phyloP scores from a whole-genome alignment of 306 rosid genomes.

The Cotoneaster glaucophyllus region DNA sequence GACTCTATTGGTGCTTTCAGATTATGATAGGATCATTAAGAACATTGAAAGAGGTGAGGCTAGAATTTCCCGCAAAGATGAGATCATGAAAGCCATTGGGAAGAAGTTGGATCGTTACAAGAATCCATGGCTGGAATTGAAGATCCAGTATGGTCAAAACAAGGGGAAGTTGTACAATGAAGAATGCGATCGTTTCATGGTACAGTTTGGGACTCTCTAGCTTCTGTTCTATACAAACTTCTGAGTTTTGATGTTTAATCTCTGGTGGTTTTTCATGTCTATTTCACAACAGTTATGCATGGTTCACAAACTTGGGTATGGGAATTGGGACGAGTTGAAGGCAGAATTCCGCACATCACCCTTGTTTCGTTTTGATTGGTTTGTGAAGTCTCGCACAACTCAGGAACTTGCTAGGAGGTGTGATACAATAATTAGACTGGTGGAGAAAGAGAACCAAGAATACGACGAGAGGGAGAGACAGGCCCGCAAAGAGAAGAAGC shows the following conservation, averaged over 20 bases:
- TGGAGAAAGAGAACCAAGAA: conserved; percentile 99
- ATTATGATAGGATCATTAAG: conserved; percentile 90
- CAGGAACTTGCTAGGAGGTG: conserved; percentile 99
- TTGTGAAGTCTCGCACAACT: conserved; percentile 95
- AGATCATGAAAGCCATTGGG: conserved; percentile 97
- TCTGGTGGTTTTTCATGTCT: background rate
- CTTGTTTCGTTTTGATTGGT: conserved; percentile 98
- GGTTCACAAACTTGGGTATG: conserved; percentile 98
- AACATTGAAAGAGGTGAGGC: conserved; percentile 99
- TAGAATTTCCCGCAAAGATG: conserved; percentile 92
- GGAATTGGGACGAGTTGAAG: conserved; percentile 98
- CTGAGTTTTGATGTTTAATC: background rate
- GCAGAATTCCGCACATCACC: conserved; percentile 97
- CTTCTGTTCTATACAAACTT: background rate
- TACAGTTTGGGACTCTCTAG: conserved; percentile 9
- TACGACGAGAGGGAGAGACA: conserved; percentile 94
- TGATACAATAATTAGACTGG: conserved; percentile 85
- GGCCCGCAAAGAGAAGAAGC: conserved; percentile 98
- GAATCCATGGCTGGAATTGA: conserved; percentile 98
- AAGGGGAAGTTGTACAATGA: conserved; percentile 95
- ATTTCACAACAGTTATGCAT: conserved; percentile 64
- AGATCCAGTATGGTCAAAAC: conserved; percentile 96
- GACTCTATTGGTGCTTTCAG: conserved; percentile 30
- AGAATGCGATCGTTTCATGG: conserved; percentile 99
- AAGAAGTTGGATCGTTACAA: conserved; percentile 96